Conservation (phyloP, 208 protist species). For the Leishmania mexicana region DNA sequence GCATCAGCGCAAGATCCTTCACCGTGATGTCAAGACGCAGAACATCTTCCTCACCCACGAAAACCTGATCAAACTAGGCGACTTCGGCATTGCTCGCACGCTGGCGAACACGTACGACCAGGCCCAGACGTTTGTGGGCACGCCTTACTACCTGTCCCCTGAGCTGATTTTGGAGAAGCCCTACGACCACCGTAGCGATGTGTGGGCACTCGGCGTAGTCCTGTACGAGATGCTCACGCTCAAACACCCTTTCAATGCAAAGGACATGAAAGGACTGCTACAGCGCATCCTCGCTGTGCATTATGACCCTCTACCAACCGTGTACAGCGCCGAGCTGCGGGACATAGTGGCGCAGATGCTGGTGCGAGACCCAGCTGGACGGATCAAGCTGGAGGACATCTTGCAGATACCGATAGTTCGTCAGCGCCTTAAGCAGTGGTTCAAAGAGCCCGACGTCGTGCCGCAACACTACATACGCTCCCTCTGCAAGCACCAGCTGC, state of each 20-base stretch:
- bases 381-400: conserved; percentile 68
- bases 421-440: conserved; percentile 73
- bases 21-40: conserved; percentile 94
- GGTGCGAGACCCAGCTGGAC: conserved; percentile 68
- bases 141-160: conserved; percentile 94
- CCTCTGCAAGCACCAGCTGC: conserved; percentile 60
- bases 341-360: conserved; percentile 81
- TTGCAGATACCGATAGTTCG: conserved; percentile 79
- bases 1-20: conserved; percentile 92
- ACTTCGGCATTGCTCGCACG: conserved; percentile 94
- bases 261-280: conserved; percentile 87
- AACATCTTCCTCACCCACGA: conserved; percentile 93
- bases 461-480: conserved; percentile 74
- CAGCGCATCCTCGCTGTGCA: conserved; percentile 89
- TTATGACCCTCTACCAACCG: conserved; percentile 75
- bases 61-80: conserved; percentile 91
- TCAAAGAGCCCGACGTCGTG: conserved; percentile 58
- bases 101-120: conserved; percentile 92
- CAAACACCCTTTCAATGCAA: conserved; percentile 91
- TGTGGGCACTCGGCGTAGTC: conserved; percentile 94
- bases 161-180: conserved; percentile 92
- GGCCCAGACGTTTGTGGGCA: conserved; percentile 94
- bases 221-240: conserved; percentile 89
- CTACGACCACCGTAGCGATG: conserved; percentile 95
- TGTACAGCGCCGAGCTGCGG: conserved; percentile 77